Evolutionary conservation across 2,329 filamentous ascomycete species (phyloP).

Genomic region (Colletotrichum trifolii): DNA sequence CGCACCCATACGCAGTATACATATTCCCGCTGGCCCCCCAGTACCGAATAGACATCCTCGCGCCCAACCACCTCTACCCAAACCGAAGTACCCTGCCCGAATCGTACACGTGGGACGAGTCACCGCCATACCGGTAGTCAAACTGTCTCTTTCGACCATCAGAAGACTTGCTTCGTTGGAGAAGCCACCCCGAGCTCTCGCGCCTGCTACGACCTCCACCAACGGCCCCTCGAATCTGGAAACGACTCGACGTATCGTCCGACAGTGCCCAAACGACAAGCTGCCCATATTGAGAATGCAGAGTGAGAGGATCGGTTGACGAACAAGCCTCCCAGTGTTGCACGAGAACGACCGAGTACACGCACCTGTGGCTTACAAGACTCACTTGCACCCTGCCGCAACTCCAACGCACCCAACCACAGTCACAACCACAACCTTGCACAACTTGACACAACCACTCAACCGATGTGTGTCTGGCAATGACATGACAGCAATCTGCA

Average conservation of each 20-base stretch:
- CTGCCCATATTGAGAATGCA: constrained; percentile 14
- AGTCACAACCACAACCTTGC: constrained; percentile 27
- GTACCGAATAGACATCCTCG: constrained; percentile 10
- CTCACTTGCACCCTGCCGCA: constrained; percentile 24
- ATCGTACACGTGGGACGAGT: constrained; percentile 36
- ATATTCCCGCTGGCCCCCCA: constrained; percentile 29
- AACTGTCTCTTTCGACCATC: constrained; percentile 8
- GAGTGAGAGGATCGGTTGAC: constrained; percentile 16
- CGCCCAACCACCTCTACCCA: constrained; percentile 34
- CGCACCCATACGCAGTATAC: constrained; percentile 6
- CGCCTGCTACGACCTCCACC: constrained; percentile 13
- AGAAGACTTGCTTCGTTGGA: constrained; percentile 15
- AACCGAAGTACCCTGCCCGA: constrained; percentile 29
- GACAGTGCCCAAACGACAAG: too few species aligned
- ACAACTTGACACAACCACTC: constrained; percentile 18
- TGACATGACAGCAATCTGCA: constrained; percentile 22
- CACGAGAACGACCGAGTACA: too few species aligned
- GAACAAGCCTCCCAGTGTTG: too few species aligned
- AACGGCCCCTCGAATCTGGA: constrained; percentile 14
- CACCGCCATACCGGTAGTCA: constrained; percentile 28
- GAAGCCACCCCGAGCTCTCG: background rate
- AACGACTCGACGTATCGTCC: constrained; percentile 2
- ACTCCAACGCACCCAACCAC: constrained; percentile 10
- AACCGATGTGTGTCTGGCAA: constrained; percentile 22
- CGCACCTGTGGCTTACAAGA: background rate